Evolutionary conservation across 2,329 filamentous ascomycete species (phyloP).

Genomic region (Pseudocercospora pini-densiflorae): DNA sequence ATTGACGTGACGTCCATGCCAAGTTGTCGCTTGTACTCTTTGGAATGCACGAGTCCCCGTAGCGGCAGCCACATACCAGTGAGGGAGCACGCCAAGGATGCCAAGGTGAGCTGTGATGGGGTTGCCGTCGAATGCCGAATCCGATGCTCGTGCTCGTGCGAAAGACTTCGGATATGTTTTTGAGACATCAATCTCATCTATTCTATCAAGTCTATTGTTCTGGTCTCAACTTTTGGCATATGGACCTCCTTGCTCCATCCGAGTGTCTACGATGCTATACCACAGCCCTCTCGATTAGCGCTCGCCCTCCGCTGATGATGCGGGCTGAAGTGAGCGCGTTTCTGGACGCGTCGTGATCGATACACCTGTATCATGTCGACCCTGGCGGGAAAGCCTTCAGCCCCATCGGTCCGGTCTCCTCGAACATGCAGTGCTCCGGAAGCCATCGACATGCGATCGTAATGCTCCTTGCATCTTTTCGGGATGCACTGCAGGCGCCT

Average conservation of each 20-base stretch:
- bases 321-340: no score
- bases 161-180: neutral
- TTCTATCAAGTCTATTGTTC: neutral
- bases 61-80: neutral
- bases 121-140: no score
- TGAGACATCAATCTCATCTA: neutral
- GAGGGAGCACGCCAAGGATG: neutral
- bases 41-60: neutral
- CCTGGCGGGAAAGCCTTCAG: no score
- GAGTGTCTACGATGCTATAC: neutral
- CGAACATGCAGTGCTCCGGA: no score
- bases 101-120: neutral
- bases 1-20: constrained; percentile 19
- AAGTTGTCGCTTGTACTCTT: constrained; percentile 13
- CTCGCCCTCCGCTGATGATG: no score
- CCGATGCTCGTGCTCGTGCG: no score
- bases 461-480: no score
- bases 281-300: neutral
- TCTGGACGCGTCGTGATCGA: no score
- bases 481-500: no score
- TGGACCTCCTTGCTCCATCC: neutral
- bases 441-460: no score
- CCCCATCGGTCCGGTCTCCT: no score
- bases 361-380: no score
- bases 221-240: neutral